Conservation (phyloP, 768 basidiomycete species). For the Rhodosporidiobolus sp. region DNA sequence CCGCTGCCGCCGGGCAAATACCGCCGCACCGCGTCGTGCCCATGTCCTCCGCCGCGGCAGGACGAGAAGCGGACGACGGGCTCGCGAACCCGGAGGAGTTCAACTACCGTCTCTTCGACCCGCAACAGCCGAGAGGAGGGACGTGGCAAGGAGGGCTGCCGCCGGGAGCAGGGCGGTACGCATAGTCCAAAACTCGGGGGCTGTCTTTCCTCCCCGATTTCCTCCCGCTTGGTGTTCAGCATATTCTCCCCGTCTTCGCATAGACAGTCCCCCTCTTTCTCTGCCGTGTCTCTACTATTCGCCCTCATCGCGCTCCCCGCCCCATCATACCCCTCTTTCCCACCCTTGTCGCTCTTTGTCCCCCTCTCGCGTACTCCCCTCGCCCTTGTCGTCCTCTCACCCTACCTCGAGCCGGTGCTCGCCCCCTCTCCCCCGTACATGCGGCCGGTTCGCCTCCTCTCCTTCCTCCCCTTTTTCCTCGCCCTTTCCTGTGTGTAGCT, state of each 20-base stretch:
- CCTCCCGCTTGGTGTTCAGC: neutral
- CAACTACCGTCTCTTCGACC: constrained; percentile 12
- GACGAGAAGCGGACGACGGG: constrained; percentile 11
- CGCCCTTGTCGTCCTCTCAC: neutral
- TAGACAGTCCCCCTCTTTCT: too few relatives aligned
- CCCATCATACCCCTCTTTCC: too few relatives aligned
- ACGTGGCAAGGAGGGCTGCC: neutral
- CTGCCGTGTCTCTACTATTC: neutral
- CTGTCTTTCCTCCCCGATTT: neutral
- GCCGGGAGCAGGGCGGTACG: constrained; percentile 5
- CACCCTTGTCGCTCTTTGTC: neutral
- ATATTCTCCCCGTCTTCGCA: too few relatives aligned
- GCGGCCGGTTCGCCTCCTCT: too few relatives aligned
- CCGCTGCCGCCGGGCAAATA: neutral
- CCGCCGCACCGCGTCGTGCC: too few relatives aligned
- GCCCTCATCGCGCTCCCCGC: too few relatives aligned
- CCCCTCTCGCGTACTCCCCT: neutral
- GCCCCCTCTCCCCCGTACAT: too few relatives aligned
- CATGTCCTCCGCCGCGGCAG: too few relatives aligned
- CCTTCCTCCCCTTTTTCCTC: too few relatives aligned
- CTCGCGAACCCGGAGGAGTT: constrained; percentile 37
- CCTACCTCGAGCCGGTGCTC: too few relatives aligned
- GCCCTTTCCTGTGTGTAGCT: too few relatives aligned
- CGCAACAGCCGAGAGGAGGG: neutral
- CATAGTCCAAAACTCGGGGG: neutral